Evolutionary conservation across 371 early-diverging fungal genomes (phyloP).

Genomic region (Apophysomyces sp.): DNA sequence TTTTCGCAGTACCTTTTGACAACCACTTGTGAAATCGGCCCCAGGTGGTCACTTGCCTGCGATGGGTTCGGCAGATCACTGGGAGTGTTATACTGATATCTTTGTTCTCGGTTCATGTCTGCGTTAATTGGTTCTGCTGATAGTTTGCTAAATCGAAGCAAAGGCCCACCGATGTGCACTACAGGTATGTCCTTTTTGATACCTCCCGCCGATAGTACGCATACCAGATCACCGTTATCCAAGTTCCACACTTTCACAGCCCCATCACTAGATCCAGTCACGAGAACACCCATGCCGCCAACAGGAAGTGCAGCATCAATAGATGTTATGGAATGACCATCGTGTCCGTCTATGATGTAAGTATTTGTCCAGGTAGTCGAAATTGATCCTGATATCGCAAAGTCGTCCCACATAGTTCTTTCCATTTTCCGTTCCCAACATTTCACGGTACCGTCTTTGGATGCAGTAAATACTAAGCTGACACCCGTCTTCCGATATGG

Average conservation of each 20-base stretch:
- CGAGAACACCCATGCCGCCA: constrained; percentile 43
- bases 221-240: constrained; percentile 63
- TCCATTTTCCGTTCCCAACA: constrained; percentile 41
- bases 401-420: not conserved
- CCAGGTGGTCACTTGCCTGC: constrained; percentile 14
- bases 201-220: constrained; percentile 30
- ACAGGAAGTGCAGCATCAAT: constrained; percentile 30
- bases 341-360: constrained; percentile 21
- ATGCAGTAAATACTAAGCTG: constrained; percentile 30
- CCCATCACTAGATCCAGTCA: constrained; percentile 84
- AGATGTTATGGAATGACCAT: constrained; percentile 14
- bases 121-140: not conserved
- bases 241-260: constrained; percentile 90
- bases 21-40: constrained; percentile 24
- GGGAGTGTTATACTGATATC: not conserved
- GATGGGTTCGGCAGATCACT: not conserved
- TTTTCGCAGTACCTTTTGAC: constrained; percentile 33
- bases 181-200: constrained; percentile 44
- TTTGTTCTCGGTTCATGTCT: not conserved
- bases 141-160: not conserved
- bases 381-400: not conserved
- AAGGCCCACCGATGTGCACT: constrained; percentile 42
- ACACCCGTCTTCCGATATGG: constrained; percentile 17
- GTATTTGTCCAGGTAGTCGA: constrained; percentile 23
- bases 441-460: constrained; percentile 27